These are phyloP conservation scores for Chlamydomonas incerta DNA, from an alignment of 139 green algal species.

Conservation along the genomic window DNA sequence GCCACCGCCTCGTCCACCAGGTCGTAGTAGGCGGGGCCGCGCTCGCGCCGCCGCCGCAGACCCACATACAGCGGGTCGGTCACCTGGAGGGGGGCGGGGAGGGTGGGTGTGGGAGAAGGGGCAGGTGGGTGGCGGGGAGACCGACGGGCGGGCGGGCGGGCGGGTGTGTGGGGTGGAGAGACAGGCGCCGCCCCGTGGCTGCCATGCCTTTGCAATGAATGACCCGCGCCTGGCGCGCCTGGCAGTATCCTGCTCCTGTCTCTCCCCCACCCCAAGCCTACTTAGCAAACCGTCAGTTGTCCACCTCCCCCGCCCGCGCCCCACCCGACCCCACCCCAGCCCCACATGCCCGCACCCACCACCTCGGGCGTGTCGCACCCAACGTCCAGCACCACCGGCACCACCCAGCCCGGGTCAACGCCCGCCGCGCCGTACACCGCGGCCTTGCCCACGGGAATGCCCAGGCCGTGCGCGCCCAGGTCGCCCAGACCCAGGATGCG, in stretches of 20 bases:
- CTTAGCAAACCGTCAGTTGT: too few species aligned
- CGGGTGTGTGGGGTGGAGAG: too few species aligned
- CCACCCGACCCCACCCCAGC: too few species aligned
- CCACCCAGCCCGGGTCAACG: constrained; percentile 50
- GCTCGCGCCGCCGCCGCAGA: constrained; percentile 32
- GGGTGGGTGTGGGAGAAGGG: too few species aligned
- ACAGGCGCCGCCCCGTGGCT: too few species aligned
- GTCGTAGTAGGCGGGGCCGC: constrained; percentile 53
- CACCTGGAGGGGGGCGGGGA: constrained; percentile 34
- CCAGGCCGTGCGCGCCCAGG: constrained; percentile 82
- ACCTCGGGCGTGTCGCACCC: constrained; percentile 89
- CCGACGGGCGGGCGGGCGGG: too few species aligned
- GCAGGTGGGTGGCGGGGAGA: too few species aligned
- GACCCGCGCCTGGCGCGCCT: too few species aligned
- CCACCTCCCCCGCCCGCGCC: too few species aligned
- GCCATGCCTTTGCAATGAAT: too few species aligned
- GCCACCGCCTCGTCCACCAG: constrained; percentile 58
- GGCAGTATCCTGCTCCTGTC: too few species aligned
- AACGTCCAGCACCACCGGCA: constrained; percentile 92
- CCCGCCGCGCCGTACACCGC: constrained; percentile 80
- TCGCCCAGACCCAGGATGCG: constrained; percentile 84
- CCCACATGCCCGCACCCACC: constrained; percentile 48
- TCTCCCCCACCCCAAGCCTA: too few species aligned
- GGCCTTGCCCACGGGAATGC: constrained; percentile 85
- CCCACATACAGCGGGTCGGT: constrained; percentile 81